These are phyloP conservation scores for Ceratobasidium sp. DNA, from an alignment of 1,284 basidiomycete genomes.

Conservation along the genomic window DNA sequence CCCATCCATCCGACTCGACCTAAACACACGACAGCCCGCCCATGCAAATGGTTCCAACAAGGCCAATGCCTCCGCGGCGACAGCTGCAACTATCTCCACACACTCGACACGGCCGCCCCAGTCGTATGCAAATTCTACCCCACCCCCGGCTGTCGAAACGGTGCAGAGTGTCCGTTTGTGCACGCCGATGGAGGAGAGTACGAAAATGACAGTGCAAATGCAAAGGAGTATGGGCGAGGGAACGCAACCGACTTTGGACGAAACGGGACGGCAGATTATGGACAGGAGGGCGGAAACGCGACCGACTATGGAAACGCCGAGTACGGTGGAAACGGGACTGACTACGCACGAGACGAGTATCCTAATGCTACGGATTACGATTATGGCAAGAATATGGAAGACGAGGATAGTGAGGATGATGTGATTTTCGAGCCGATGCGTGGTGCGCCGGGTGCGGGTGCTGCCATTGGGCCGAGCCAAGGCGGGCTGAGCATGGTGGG, in stretches of 20 bases:
- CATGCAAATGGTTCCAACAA: conserved; percentile 37
- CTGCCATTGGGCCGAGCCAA: background rate
- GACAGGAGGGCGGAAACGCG: conserved; percentile 6
- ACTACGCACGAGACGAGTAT: conserved; percentile 11
- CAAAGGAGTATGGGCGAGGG: too few species aligned
- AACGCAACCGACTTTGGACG: too few species aligned
- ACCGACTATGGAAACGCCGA: conserved; percentile 7
- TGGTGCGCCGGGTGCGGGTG: background rate
- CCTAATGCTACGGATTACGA: background rate
- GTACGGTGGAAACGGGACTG: background rate
- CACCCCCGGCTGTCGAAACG: conserved; percentile 30
- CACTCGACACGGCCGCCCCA: conserved; percentile 23
- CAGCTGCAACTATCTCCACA: conserved; percentile 36
- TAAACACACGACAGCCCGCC: conserved; percentile 4
- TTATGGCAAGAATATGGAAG: conserved; percentile 3
- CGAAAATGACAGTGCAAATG: too few species aligned
- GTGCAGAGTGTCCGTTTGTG: conserved; percentile 32
- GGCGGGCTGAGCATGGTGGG: conserved; percentile 20
- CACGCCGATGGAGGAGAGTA: background rate
- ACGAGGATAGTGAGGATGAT: conserved; percentile 34
- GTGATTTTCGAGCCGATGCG: conserved; percentile 37
- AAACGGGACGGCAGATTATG: conserved; percentile 13
- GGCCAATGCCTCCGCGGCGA: conserved; percentile 35
- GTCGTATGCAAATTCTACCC: conserved; percentile 36
- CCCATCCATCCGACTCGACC: conserved; percentile 14